phyloP scores from a whole-genome alignment of 2,329 filamentous ascomycete genomes.

The Fusarium longipes region DNA sequence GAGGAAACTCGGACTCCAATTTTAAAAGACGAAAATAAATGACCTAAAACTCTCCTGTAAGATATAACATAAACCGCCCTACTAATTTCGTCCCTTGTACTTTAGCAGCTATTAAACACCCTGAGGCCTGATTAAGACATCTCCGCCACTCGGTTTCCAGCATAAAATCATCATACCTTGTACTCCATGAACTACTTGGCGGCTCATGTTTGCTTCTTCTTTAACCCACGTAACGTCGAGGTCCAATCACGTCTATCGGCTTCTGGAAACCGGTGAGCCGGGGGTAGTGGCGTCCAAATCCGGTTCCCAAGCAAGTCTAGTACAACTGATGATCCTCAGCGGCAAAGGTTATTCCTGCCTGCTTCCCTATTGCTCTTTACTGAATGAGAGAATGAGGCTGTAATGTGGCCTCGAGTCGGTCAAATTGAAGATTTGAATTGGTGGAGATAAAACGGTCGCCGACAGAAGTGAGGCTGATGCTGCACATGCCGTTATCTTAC shows the following conservation, averaged over 20 bases:
- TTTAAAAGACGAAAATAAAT: no score
- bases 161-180: not conserved
- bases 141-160: constrained; percentile 5
- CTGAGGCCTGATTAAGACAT: not conserved
- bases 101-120: no score
- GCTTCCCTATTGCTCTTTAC: not conserved
- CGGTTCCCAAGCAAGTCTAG: not conserved
- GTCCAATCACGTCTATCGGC: constrained; percentile 23
- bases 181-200: not conserved
- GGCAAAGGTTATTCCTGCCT: not conserved
- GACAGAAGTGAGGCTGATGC: constrained; percentile 1
- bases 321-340: not conserved
- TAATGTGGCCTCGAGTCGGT: constrained; percentile 2
- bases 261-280: constrained; percentile 34
- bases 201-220: not conserved
- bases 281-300: constrained; percentile 16
- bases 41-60: no score
- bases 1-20: no score
- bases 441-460: not conserved
- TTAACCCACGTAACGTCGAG: constrained; percentile 3
- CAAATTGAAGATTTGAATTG: not conserved
- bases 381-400: not conserved
- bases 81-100: no score
- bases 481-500: not conserved
- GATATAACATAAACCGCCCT: no score